Conservation (phyloP, 2,329 filamentous ascomycete genomes). For the Arthrobotrys musiformis region DNA sequence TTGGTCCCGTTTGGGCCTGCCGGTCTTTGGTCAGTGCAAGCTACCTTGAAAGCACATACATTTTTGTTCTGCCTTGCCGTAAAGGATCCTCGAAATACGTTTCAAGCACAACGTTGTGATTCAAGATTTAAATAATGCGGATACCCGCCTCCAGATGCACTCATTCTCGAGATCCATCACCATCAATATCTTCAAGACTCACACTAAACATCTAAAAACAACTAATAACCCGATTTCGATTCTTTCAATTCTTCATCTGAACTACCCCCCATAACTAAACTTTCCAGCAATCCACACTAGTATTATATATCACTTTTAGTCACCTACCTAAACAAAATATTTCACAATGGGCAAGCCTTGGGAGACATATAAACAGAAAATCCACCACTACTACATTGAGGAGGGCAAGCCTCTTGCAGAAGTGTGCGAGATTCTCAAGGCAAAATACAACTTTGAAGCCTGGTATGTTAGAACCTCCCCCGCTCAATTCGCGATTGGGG, state of each 20-base stretch:
- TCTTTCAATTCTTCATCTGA: slow-evolving; percentile 28
- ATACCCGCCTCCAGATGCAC: slow-evolving; percentile 47
- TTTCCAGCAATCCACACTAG: not conserved
- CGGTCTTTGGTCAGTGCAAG: slow-evolving; percentile 35
- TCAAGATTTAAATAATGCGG: slow-evolving; percentile 51
- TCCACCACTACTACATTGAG: slow-evolving; percentile 55
- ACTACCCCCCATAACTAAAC: slow-evolving; percentile 15
- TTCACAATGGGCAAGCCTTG: slow-evolving; percentile 55
- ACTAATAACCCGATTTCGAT: slow-evolving; percentile 40
- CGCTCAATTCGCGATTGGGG: not conserved
- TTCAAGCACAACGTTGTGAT: slow-evolving; percentile 46
- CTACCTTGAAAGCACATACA: too few species aligned
- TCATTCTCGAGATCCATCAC: slow-evolving; percentile 51
- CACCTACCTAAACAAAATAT: slow-evolving; percentile 14
- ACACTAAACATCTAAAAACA: slow-evolving; percentile 19
- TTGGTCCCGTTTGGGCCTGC: slow-evolving; percentile 26
- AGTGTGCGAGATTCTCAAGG: slow-evolving; percentile 53
- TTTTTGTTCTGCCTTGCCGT: slow-evolving; percentile 55
- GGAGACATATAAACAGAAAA: slow-evolving; percentile 54
- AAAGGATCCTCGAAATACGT: slow-evolving; percentile 52
- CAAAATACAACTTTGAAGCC: slow-evolving; percentile 54
- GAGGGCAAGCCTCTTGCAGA: slow-evolving; percentile 51
- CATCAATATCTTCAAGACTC: slow-evolving; percentile 40
- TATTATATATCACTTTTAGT: slow-evolving; percentile 27
- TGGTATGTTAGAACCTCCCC: slow-evolving; percentile 32